Conservation (phyloP, 1,284 basidiomycete species). For the Malassezia slooffiae region DNA sequence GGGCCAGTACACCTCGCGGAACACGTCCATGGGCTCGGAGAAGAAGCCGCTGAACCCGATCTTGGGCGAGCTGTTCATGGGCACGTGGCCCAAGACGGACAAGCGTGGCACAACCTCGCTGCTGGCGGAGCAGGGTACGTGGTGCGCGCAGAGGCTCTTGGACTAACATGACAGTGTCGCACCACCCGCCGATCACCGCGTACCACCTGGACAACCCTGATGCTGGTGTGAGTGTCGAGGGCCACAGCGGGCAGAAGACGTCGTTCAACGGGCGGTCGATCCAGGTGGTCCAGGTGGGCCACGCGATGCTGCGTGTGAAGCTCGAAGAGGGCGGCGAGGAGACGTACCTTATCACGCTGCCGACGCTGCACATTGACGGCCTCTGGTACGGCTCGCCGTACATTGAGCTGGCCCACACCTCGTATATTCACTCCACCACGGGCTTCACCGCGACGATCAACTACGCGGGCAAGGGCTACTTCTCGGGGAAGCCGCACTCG, state of each 20-base stretch:
- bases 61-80: constrained; percentile 79
- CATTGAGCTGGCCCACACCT: constrained; percentile 76
- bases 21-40: constrained; percentile 62
- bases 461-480: constrained; percentile 89
- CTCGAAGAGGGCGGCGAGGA: constrained; percentile 55
- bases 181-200: constrained; percentile 54
- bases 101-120: constrained; percentile 74
- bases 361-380: constrained; percentile 47
- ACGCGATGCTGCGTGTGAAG: constrained; percentile 68
- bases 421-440: constrained; percentile 70
- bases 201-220: constrained; percentile 67
- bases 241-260: constrained; percentile 94
- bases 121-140: constrained; percentile 87
- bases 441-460: constrained; percentile 58
- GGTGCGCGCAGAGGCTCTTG: neutral
- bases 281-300: constrained; percentile 87
- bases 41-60: constrained; percentile 98
- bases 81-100: constrained; percentile 69
- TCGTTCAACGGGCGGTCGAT: constrained; percentile 60
- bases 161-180: constrained; percentile 22
- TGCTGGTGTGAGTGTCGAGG: constrained; percentile 69
- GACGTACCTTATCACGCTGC: constrained; percentile 81
- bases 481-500: constrained; percentile 79
- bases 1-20: constrained; percentile 69
- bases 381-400: constrained; percentile 55